Evolutionary conservation across 345 rosid genomes (phyloP).

Genomic region (Cardamine resedifolia): DNA sequence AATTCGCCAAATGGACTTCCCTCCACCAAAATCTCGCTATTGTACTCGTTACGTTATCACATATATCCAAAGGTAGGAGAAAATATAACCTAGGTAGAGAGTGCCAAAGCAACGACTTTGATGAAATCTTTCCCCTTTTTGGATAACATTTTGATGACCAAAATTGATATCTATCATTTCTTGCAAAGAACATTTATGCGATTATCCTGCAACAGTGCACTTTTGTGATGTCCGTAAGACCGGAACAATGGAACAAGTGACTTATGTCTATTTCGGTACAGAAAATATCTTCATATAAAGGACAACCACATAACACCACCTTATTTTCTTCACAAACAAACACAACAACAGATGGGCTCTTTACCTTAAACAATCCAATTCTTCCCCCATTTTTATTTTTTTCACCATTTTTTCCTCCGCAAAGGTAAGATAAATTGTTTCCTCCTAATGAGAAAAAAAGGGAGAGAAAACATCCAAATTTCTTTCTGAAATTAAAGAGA

Average conservation of each 20-base stretch:
- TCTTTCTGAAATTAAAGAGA: neutral
- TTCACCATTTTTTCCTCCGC: neutral
- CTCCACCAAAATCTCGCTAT: too few relatives aligned
- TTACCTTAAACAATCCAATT: constrained; percentile 7
- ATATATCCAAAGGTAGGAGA: too few relatives aligned
- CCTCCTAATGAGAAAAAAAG: constrained; percentile 9
- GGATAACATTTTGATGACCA: too few relatives aligned
- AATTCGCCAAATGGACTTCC: too few relatives aligned
- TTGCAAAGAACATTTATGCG: too few relatives aligned
- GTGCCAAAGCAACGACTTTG: too few relatives aligned
- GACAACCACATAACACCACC: neutral
- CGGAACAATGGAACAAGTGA: neutral
- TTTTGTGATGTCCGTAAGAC: too few relatives aligned
- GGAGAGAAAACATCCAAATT: constrained; percentile 9
- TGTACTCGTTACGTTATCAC: too few relatives aligned
- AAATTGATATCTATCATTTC: too few relatives aligned
- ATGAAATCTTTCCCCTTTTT: too few relatives aligned
- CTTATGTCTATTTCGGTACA: neutral
- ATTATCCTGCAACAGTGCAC: too few relatives aligned
- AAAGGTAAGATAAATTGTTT: constrained; percentile 3
- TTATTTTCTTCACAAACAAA: constrained; percentile 13
- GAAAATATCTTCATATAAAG: neutral
- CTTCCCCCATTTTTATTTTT: neutral
- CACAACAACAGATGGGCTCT: constrained; percentile 19
- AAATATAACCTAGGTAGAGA: too few relatives aligned